phyloP scores from a whole-genome alignment of 257 asterid species.

The Solanum piurae region DNA sequence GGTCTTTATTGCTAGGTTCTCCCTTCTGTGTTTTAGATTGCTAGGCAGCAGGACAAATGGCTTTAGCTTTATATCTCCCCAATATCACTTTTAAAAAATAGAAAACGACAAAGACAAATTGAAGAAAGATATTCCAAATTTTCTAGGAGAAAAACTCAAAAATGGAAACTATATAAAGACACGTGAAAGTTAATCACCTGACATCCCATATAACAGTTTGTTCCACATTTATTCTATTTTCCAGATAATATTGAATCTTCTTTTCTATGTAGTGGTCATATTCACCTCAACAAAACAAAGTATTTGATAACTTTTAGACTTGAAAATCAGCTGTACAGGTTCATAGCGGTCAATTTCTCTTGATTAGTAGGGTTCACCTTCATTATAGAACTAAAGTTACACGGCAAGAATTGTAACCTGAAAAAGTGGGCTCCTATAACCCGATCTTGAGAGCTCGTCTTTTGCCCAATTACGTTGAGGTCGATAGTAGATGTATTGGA shows the following conservation, averaged over 20 bases:
- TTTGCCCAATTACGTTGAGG: constrained; percentile 68
- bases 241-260: not conserved
- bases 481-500: constrained; percentile 93
- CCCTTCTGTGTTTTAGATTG: not conserved
- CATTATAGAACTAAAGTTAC: not conserved
- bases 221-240: not conserved
- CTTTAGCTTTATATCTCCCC: not conserved
- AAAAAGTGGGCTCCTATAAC: constrained; percentile 96
- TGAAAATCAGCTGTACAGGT: not conserved
- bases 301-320: not conserved
- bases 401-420: constrained; percentile 38
- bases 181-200: not conserved
- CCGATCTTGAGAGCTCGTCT: constrained; percentile 72
- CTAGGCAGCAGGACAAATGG: not conserved
- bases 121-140: not conserved
- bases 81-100: not conserved
- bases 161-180: not conserved
- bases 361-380: not conserved
- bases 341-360: not conserved
- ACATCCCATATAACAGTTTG: not conserved
- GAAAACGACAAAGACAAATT: not conserved
- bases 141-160: not conserved
- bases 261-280: not conserved
- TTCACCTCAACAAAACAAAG: not conserved
- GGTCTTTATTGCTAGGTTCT: not conserved